These are phyloP conservation scores for Allium cepa DNA, from an alignment of 106 monocot genomes.

Conservation along the genomic window DNA sequence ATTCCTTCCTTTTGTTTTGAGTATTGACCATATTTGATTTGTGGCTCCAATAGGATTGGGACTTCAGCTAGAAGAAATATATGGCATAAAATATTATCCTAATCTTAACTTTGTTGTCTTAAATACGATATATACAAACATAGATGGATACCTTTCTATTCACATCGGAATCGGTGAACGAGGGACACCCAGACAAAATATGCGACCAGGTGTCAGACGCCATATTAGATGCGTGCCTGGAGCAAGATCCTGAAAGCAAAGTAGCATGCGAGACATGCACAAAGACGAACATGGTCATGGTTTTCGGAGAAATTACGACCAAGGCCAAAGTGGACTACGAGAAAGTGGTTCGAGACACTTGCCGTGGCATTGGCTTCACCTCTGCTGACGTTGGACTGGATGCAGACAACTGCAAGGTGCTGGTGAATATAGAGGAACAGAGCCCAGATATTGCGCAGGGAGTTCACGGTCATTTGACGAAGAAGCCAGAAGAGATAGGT, in stretches of 20 bases:
- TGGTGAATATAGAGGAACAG: constrained; percentile 12
- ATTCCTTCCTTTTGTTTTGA: too few species aligned
- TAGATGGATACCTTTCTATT: constrained; percentile 12
- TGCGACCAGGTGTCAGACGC: constrained; percentile 23
- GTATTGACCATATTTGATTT: too few species aligned
- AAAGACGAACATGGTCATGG: constrained; percentile 22
- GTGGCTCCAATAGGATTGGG: too few species aligned
- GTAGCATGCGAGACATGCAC: constrained; percentile 22
- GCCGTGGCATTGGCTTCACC: constrained; percentile 4
- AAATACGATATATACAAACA: too few species aligned
- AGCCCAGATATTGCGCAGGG: constrained; percentile 17
- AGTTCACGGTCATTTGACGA: constrained; percentile 14
- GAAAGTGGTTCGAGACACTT: constrained; percentile 12
- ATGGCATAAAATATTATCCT: too few species aligned
- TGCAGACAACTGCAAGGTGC: constrained; percentile 12
- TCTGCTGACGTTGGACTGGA: constrained; percentile 10
- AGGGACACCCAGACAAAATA: constrained; percentile 16
- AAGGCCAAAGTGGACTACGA: constrained; percentile 8
- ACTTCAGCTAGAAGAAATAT: too few species aligned
- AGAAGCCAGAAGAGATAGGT: constrained; percentile 13
- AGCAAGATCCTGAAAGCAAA: constrained; percentile 16
- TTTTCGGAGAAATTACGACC: constrained; percentile 17
- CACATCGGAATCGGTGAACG: constrained; percentile 12
- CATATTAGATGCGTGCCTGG: constrained; percentile 17
- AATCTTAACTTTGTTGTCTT: too few species aligned